phyloP scores from a whole-genome alignment of 371 early-diverging fungal species.

The Zychaea mexicana region DNA sequence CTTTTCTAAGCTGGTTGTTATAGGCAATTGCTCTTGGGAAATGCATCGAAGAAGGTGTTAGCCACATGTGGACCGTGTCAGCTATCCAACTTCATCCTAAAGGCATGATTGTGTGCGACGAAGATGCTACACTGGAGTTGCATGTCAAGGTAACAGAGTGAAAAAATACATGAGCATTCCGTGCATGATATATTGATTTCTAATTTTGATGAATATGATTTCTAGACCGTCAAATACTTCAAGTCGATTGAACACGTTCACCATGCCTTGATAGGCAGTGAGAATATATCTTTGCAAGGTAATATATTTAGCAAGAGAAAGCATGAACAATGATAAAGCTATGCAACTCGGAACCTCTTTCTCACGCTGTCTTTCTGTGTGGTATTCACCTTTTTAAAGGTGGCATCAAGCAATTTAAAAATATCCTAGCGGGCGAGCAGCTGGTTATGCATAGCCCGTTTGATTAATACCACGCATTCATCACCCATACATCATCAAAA shows the following conservation, averaged over 20 bases:
- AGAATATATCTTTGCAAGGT: constrained; percentile 81
- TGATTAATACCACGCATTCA: neutral
- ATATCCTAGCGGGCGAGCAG: neutral
- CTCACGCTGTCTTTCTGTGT: neutral
- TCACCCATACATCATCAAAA: neutral
- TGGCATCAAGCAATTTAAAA: neutral
- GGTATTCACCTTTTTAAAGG: neutral
- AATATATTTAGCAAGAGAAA: neutral
- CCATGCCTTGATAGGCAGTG: constrained; percentile 76
- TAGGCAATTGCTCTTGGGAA: constrained; percentile 65
- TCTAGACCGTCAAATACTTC: constrained; percentile 83
- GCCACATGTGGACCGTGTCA: constrained; percentile 88
- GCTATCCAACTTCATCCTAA: constrained; percentile 83
- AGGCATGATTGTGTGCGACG: constrained; percentile 82
- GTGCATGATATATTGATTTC: neutral
- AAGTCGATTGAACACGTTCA: constrained; percentile 90
- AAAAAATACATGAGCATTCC: too few relatives aligned
- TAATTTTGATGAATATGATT: neutral
- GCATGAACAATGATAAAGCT: neutral
- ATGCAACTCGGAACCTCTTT: neutral
- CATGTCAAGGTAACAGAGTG: constrained; percentile 68
- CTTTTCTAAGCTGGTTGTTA: neutral
- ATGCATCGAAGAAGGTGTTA: constrained; percentile 80
- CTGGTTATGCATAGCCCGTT: neutral
- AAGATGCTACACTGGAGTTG: constrained; percentile 81